phyloP scores from a whole-genome alignment of 1,284 basidiomycete genomes.

The Phenoliferia sp. region DNA sequence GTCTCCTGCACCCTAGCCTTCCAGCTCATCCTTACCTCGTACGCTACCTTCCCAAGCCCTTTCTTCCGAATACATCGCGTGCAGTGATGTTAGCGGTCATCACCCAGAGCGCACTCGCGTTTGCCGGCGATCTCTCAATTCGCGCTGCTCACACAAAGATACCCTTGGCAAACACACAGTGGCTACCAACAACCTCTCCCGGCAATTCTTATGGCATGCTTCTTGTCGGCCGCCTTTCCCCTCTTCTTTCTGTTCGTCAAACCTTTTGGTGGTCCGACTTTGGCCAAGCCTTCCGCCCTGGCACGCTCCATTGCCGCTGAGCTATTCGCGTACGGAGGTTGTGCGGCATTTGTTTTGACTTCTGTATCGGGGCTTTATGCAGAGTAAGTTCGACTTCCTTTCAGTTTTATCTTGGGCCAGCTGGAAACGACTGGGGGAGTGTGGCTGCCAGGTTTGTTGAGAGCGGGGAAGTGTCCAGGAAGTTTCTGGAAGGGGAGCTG shows the following conservation, averaged over 20 bases:
- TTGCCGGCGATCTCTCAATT: neutral
- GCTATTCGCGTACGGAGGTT: neutral
- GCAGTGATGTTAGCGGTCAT: no score
- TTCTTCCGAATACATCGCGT: neutral
- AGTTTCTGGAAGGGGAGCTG: neutral
- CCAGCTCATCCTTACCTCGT: neutral
- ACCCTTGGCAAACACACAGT: neutral
- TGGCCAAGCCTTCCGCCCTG: neutral
- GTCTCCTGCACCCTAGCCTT: neutral
- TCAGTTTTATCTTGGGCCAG: neutral
- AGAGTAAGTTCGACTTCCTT: neutral
- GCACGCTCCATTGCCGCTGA: neutral
- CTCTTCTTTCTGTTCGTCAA: neutral
- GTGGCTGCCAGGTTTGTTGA: neutral
- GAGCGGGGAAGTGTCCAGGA: neutral
- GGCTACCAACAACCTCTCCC: neutral
- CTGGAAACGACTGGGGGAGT: neutral
- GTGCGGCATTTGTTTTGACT: neutral
- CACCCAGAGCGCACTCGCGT: no score
- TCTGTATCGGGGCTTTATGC: neutral
- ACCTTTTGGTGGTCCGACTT: neutral
- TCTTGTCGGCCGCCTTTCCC: neutral
- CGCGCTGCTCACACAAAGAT: neutral
- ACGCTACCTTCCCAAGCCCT: neutral
- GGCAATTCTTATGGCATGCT: neutral